Evolutionary conservation across 129 eudicot species (phyloP), one percentile per base, ranked within the genome.

Genomic region (Escallonia herrerae): DNA sequence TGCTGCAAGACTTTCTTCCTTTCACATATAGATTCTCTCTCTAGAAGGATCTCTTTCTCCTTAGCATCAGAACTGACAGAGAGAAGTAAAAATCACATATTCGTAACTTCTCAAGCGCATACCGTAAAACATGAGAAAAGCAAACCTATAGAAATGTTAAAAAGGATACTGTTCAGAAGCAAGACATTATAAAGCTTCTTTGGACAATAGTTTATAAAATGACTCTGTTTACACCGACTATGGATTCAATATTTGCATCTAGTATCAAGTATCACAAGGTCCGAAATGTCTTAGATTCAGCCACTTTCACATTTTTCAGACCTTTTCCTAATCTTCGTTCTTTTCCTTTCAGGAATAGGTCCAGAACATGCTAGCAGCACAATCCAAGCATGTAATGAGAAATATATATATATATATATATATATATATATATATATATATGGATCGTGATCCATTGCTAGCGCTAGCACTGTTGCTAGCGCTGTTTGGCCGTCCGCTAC

Each of bases 11-110:
- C 58, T 82, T 78, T 93, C 69, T 88, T 90, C 72, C 96, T 86
- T 70, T 86, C 99, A 59, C 72, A 15, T 58, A 93, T 73, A 8
- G 96, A 83, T 74, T 86, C 84, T 74, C 91, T 80, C 84, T 93
- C 96, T 49, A 78, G 84, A 61, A 72, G 68, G 43, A 88, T 70
- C 58, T 89, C 96, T 63, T 80, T 84, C 76, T 93, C 99, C 81
- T 86, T 93, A 33, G 83, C 83, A 68, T 86, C 99, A 76, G 84
- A 80, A 46, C 99, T 93, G 66, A 48, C 47, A 71, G 33, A 67
- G 55, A 15, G 39, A 64, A 7, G 59, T 14, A 5, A 65, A 49
- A 60, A 50, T 39, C 33, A 33, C 60, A 40, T 6, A 22, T 33
- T 43, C 40, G 51, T 57, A 45, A 45, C 42, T 56, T 60, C 43